Base-by-base conservation (phyloP, 768 basidiomycete genomes). In the Trametes gibbosa region DNA sequence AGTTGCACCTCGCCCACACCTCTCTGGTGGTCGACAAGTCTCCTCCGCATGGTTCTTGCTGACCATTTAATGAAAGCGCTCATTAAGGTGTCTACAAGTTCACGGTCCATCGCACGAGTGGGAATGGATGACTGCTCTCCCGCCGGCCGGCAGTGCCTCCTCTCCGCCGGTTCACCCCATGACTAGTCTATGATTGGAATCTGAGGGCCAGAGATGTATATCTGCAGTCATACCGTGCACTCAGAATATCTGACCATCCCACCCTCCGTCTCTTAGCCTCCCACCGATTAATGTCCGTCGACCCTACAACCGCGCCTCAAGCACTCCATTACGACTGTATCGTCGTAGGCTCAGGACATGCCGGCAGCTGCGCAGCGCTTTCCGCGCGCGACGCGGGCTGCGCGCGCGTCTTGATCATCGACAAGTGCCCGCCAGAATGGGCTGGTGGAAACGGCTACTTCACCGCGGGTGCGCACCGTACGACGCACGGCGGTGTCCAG, bases 391-490 rank as follows among this genome's bases (percentile, higher is more conserved):
- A 87, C 61, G 72, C 81, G 50, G 86, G 86, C 40, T 84, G 84
- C 70, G 73, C 70, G 50, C 77, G 78, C 76, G 84, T 87, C 59
- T 74, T 89, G 42, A 72, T 89, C 53, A 72, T 88, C 50, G 86
- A 89, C 65, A 87, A 87, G 65, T 84, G 84, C 40, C 84, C 86
- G 1, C 65, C 72, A 40, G 78, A 79, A 56, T 88, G 86, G 86
- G 79, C 70, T 3, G 87, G 87, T 4, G 87, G 86, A 17, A 89
- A 90, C 64, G 84, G 85, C 17, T 86, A 82, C 71, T 89, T 88
- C 72, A 87, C 86, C 29, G 85, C 86, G 10, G 86, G 86, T 21
- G 84, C 86, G 7, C 78, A 83, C 65, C 83, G 87, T 53, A 86
- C 83, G 12, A 82, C 80, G 3, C 87, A 89, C 63, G 73, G 59